Base-by-base conservation (phyloP, 2,329 filamentous ascomycete species). In the Xylariaceae sp. region DNA sequence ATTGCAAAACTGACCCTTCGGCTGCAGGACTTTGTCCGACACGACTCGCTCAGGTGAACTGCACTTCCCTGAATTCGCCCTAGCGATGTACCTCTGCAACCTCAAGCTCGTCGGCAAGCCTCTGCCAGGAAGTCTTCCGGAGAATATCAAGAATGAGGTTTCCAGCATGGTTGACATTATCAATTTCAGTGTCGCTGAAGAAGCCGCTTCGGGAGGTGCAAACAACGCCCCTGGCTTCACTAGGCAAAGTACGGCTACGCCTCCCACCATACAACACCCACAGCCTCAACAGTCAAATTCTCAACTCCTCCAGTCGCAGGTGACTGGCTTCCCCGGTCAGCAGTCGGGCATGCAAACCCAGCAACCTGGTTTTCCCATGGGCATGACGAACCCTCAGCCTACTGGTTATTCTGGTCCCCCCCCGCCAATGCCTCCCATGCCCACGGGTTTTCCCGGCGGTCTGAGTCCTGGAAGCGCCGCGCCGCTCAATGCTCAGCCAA, bases 141-240 rank as follows among this genome's bases (percentile, higher is more conserved):
- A 97, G 31, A 87, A 84, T 53, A 86, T 99, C 59, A 88, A 86
- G 75, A 99, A 99, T 64, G 94, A 99, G 71, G 94, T 99, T 16
- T 97, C 93, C 3, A 96, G 94, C 72, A 97, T 99, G 92, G 94
- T 99, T 39, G 94, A 99, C 67, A 99, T 99, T 51, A 99, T 99
- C 67, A 96, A 91, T 54, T 99, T 99, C 69, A 90, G 87, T 61
- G 82, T 97, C 19, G 84, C 83, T 1, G 94, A 99, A 59, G 87
- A 93, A 28, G 75, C 75, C 38, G 75, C 74, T 39, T 71, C 79
- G n/a, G 73, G 75, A 28, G 63, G 72, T 3, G 77, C 77, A 48
- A 82, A 76, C 54, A 92, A 89, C 69, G 83, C 83, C 14, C 86
- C 89, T 1, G 87, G 84, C 62, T 90, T 93, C 66, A 83, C 81